These are phyloP conservation scores for Geranium rotundifolium DNA, from an alignment of 345 rosid genomes.

Conservation along the genomic window DNA sequence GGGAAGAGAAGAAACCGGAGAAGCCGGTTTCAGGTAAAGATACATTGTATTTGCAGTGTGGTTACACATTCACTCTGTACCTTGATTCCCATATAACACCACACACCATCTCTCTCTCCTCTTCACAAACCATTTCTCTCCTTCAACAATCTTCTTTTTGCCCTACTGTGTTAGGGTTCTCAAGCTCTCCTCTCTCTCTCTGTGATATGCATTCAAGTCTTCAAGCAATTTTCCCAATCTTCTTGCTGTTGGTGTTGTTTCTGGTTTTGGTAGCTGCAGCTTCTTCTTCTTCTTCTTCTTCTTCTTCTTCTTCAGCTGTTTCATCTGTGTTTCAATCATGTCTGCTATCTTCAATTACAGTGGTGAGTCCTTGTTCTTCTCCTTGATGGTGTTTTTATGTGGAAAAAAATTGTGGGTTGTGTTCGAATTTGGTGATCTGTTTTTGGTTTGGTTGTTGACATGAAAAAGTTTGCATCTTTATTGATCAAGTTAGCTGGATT, in stretches of 20 bases:
- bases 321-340: constrained; percentile 28
- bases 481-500: neutral
- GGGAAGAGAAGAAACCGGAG: no score
- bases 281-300: neutral
- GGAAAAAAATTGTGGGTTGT: neutral
- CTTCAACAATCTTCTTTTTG: constrained; percentile 20
- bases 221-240: constrained; percentile 11
- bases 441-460: constrained; percentile 2
- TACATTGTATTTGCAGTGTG: neutral
- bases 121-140: neutral
- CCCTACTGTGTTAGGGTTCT: constrained; percentile 42
- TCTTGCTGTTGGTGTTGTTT: neutral
- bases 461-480: neutral
- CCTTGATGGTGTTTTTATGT: neutral
- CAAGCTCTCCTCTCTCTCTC: neutral
- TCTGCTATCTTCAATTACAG: constrained; percentile 50
- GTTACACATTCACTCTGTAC: neutral
- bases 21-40: neutral
- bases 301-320: neutral
- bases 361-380: constrained; percentile 24
- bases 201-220: constrained; percentile 29
- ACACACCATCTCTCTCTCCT: neutral
- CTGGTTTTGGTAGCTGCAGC: neutral
- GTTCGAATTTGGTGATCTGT: neutral
- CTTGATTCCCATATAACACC: neutral